A percentile compares a stretch with the other conserved stretches of the same genome.
phyloP scores from a whole-genome alignment of 2,329 filamentous ascomycete genomes.

The Madurella fahalii region DNA sequence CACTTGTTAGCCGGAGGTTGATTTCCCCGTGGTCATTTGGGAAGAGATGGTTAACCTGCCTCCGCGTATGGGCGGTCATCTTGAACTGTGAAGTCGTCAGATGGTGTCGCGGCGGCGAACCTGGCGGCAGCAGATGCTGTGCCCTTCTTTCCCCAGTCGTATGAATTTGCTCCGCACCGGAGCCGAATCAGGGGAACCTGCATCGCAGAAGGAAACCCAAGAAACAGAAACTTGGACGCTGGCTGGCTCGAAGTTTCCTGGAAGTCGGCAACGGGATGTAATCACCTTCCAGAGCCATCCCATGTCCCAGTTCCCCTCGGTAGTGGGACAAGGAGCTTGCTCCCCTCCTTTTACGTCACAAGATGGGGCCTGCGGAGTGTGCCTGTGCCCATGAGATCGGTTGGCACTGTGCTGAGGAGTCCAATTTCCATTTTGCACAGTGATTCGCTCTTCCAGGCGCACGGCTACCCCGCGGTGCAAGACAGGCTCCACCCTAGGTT shows the following conservation, averaged over 20 bases:
- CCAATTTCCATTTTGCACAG: neutral
- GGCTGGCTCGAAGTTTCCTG: neutral
- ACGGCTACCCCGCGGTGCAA: too few species aligned
- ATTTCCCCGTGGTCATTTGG: neutral
- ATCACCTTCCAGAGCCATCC: too few species aligned
- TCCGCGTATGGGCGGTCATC: conserved; percentile 91
- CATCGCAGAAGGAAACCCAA: conserved; percentile 37
- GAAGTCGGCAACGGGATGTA: too few species aligned
- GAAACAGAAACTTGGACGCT: neutral
- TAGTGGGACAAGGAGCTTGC: neutral
- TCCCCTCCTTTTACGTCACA: conserved; percentile 14
- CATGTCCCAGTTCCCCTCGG: too few species aligned
- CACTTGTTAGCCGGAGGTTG: conserved; percentile 1
- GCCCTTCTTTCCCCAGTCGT: conserved; percentile 97
- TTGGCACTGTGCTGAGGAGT: neutral
- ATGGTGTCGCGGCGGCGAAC: conserved; percentile 80
- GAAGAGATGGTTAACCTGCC: conserved; percentile 44
- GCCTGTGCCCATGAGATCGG: too few species aligned
- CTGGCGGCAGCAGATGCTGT: conserved; percentile 81
- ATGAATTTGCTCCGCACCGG: conserved; percentile 92
- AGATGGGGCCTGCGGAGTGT: neutral
- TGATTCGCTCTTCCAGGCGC: too few species aligned
- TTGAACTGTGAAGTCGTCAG: conserved; percentile 70
- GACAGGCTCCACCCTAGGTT: too few species aligned
- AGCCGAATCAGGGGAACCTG: conserved; percentile 81